phyloP scores from a whole-genome alignment of 1,139 yeast genomes.

The Candida sojae region DNA sequence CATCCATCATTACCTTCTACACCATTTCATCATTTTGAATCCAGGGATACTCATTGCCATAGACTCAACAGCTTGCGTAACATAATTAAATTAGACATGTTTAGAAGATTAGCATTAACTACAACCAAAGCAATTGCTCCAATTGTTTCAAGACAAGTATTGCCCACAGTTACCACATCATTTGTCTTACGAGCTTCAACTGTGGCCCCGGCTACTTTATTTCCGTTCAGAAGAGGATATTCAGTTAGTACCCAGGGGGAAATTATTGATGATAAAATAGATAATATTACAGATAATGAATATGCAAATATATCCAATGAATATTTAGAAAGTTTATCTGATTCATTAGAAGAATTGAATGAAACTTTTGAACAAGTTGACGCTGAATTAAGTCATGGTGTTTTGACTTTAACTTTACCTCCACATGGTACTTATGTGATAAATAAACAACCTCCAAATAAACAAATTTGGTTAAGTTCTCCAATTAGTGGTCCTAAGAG shows the following conservation, averaged over 20 bases:
- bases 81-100: too few relatives aligned
- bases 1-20: too few relatives aligned
- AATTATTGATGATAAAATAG: constrained; percentile 51
- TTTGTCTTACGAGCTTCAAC: background rate
- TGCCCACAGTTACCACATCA: background rate
- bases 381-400: constrained; percentile 84
- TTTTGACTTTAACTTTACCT: constrained; percentile 67
- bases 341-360: constrained; percentile 61
- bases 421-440: constrained; percentile 80
- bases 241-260: constrained; percentile 51
- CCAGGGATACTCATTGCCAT: too few relatives aligned
- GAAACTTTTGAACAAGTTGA: constrained; percentile 65
- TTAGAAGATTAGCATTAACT: constrained; percentile 6
- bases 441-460: constrained; percentile 92
- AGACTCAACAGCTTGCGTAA: too few relatives aligned
- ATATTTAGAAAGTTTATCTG: constrained; percentile 65
- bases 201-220: constrained; percentile 7
- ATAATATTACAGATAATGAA: constrained; percentile 43
- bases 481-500: constrained; percentile 91
- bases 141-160: background rate
- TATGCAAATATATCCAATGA: constrained; percentile 62
- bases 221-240: constrained; percentile 15
- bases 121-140: background rate
- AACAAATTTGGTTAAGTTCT: constrained; percentile 90
- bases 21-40: background rate